Evolutionary conservation across 352 stramenopile species (phyloP), one percentile per base, ranked within the genome.

Genomic region (Blastocystis sp.): DNA sequence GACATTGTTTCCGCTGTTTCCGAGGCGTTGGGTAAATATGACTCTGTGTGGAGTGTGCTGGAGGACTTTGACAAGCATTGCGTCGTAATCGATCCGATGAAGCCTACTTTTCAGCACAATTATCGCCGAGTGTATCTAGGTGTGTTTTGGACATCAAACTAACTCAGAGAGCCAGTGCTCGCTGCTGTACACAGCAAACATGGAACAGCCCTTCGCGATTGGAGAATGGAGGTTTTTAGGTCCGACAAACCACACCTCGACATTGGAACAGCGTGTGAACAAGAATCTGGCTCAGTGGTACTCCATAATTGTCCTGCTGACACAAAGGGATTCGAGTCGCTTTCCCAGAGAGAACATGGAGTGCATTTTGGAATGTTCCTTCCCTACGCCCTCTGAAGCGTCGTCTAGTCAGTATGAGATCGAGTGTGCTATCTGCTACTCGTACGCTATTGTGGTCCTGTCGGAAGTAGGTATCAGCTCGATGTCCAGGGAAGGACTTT

Each of bases 401-500:
- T 41, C 11, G 26, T n/a, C 53, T 20, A 85, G 47, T 68, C 73
- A 85, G 50, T 66, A 85, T 41, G 73, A 85, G 50, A 18, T 85
- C 34, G 73, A 85, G 47, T 85, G 73, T 41, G 73, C 73, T 11
- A 85, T 85, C 53, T 85, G 73, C 50, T 85, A 85, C 73, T 54
- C 73, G 73, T 85, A 47, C 13, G 18, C 7, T n/a, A 50, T 4
- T 43, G 34, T 18, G 3, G 13, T 11, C 0, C 18, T 9, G 45
- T 66, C 0, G 65, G 34, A 37, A n/a, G 47, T 66, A 85, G 73
- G 69, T 85, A 85, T 43, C 47, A 85, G 73, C 56, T 66, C 34
- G 55, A 43, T 30, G 11, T 66, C n/a, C 73, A 85, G 43, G 50
- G 55, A n/a, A 56, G 68, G 3, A 85, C 50, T 1, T 18, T 85